Base-by-base conservation (phyloP, 1,284 basidiomycete genomes). In the Violaceomyces palustris region DNA sequence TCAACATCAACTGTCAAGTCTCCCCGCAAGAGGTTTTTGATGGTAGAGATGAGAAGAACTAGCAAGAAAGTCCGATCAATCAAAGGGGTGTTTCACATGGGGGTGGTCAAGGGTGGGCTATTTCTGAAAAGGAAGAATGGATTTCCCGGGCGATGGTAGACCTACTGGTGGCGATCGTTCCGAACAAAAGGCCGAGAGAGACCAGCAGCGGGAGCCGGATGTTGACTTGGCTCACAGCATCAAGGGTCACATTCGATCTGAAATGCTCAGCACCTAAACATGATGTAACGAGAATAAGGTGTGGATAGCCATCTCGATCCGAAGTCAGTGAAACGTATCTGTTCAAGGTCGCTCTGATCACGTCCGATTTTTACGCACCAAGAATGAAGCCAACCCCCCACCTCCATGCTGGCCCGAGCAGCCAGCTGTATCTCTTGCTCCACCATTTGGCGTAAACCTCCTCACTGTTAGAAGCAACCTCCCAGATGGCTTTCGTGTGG, bases 351-450 rank as follows among this genome's bases (percentile, higher is more conserved):
- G n/a, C n/a, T n/a, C n/a, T n/a, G n/a, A n/a, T n/a, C n/a, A n/a
- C n/a, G n/a, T n/a, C n/a, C n/a, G n/a, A n/a, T n/a, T n/a, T n/a
- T n/a, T n/a, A n/a, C n/a, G n/a, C n/a, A n/a, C n/a, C n/a, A n/a
- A n/a, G n/a, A n/a, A n/a, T n/a, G n/a, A 43, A 50, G 0, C 51
- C 56, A 0, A 59, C 45, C 19, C 44, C 44, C 35, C 38, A 59
- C 3, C 51, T 35, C 4, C 50, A 54, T 2, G 32, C 45, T 0
- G 56, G 56, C 4, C 56, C 56, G 15, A 50, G 51, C 15, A 43
- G 14, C 56, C 56, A 59, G 42, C 51, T 59, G 21, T 51, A 52
- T 42, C 45, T 37, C 6, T 25, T 36, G 4, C 5, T 6, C 45
- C 44, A 59, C 56, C 56, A 59, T 4, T 4, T 11, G 0, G 26